These are phyloP conservation scores for Martiniozyma asiatica DNA, from an alignment of 1,139 yeast genomes.

Conservation along the genomic window DNA sequence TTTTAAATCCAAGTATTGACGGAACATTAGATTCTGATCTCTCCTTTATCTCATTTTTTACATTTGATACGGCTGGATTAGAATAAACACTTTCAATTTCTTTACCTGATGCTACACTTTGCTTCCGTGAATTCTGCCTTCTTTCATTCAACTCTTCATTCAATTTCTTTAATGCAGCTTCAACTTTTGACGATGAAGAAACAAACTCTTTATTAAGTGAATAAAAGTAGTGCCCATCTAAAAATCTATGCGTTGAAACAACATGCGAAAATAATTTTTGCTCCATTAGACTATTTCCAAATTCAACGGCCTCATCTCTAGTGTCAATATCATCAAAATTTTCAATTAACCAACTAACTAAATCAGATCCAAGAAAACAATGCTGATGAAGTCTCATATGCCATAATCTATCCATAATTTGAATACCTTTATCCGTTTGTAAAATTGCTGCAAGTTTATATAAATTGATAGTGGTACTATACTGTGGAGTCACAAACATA, in stretches of 20 bases:
- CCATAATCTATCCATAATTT: slow-evolving; percentile 76
- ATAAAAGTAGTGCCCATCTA: slow-evolving; percentile 91
- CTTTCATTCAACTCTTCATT: slow-evolving; percentile 1
- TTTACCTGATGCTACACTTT: slow-evolving; percentile 1
- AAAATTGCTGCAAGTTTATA: slow-evolving; percentile 50
- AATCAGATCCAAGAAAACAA: slow-evolving; percentile 77
- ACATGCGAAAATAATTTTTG: slow-evolving; percentile 69
- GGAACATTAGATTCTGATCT: slow-evolving; percentile 5
- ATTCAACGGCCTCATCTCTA: slow-evolving; percentile 71
- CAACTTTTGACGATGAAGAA: slow-evolving; percentile 2
- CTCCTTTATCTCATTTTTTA: not conserved
- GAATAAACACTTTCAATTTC: slow-evolving; percentile 1
- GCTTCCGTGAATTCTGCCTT: slow-evolving; percentile 1
- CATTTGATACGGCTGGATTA: not conserved
- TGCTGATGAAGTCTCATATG: slow-evolving; percentile 70
- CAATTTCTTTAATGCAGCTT: slow-evolving; percentile 1
- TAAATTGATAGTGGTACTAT: slow-evolving; percentile 31
- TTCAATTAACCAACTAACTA: slow-evolving; percentile 75
- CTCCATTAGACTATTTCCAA: slow-evolving; percentile 68
- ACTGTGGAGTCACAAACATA: slow-evolving; percentile 26
- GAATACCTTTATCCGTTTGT: slow-evolving; percentile 48
- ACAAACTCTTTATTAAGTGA: slow-evolving; percentile 42
- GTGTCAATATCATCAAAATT: slow-evolving; percentile 69
- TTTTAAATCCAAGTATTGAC: slow-evolving; percentile 3
- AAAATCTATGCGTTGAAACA: slow-evolving; percentile 66